Percentiles rank a stretch among this genome's conserved stretches.
Evolutionary conservation across 75 land plant species (phyloP).

Genomic region (Cunninghamia lanceolata): DNA sequence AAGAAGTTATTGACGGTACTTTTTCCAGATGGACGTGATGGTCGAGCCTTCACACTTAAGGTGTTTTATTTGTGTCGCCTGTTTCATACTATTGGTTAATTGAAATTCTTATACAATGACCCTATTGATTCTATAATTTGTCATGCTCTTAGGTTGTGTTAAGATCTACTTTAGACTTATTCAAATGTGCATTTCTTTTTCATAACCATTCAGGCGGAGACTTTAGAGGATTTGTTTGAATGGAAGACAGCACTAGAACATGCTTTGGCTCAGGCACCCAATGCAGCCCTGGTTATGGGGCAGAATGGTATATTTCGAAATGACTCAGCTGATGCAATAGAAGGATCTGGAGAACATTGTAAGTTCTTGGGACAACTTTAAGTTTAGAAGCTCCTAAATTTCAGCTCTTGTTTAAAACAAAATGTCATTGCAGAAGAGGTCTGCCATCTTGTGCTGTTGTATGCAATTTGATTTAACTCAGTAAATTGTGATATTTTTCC

Average conservation of each 20-base stretch:
- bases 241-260: conserved; percentile 95
- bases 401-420: background rate
- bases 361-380: conserved; percentile 4
- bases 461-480: background rate
- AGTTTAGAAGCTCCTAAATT: background rate
- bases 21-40: conserved; percentile 96
- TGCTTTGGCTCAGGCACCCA: conserved; percentile 93
- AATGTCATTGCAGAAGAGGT: background rate
- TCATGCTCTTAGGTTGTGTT: background rate
- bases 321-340: conserved; percentile 72
- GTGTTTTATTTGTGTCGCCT: conserved; percentile 27
- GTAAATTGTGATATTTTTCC: background rate
- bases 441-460: background rate
- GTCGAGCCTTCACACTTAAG: conserved; percentile 97
- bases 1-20: conserved; percentile 91
- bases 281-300: conserved; percentile 63
- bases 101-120: background rate
- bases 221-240: conserved; percentile 84
- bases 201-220: conserved; percentile 70
- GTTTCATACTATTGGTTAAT: background rate
- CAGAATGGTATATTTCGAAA: conserved; percentile 84
- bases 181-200: background rate
- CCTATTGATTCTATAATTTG: background rate
- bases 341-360: conserved; percentile 73
- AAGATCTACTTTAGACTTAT: conserved; percentile 1